phyloP scores from a whole-genome alignment of 2,329 filamentous ascomycete genomes.

The Elsinoe ampelina region DNA sequence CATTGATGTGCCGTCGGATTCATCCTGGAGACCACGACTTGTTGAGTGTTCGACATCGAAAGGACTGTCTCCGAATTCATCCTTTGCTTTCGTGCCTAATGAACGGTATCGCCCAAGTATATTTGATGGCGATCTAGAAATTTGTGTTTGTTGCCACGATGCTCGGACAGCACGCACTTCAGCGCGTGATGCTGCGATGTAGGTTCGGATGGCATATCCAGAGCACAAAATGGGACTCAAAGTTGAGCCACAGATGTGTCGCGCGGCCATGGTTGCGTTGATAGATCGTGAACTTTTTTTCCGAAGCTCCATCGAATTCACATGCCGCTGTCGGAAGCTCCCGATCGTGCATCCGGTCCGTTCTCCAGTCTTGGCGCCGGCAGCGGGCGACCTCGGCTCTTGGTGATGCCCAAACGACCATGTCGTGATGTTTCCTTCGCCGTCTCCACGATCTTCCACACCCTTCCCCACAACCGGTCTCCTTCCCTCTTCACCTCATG shows the following conservation, averaged over 20 bases:
- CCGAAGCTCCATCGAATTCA: not conserved
- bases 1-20: not conserved
- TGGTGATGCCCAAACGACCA: not conserved
- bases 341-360: not conserved
- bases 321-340: not conserved
- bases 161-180: not conserved
- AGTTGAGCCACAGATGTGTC: not conserved
- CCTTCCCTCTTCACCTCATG: slow-evolving; percentile 3
- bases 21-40: not conserved
- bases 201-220: slow-evolving; percentile 5
- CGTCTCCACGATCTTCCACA: slow-evolving; percentile 8
- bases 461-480: not conserved
- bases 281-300: not conserved
- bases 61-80: not conserved
- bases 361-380: not conserved
- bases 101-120: not conserved
- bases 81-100: not conserved
- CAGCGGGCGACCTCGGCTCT: slow-evolving; percentile 2
- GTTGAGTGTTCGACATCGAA: not conserved
- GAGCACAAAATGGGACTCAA: not conserved
- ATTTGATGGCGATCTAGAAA: not conserved
- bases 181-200: not conserved
- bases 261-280: not conserved
- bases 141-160: not conserved
- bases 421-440: not conserved